A percentile compares a stretch with the other conserved stretches of the same genome.
Conservation (phyloP, 2,329 filamentous ascomycete genomes). For the Paracamarosporium sp. region DNA sequence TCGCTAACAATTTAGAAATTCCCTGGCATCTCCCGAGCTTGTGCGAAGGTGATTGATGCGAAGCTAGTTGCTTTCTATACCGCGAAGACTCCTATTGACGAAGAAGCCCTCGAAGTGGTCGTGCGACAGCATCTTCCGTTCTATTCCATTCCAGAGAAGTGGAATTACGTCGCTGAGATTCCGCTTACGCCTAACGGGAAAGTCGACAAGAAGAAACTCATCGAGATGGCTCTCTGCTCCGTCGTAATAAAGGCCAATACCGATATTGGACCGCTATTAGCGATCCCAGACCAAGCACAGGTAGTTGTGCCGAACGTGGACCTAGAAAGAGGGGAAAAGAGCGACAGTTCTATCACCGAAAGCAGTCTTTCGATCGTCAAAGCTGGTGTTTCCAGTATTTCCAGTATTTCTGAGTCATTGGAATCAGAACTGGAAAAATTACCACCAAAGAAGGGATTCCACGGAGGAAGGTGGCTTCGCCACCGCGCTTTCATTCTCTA, state of each 20-base stretch:
- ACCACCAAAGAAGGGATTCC: conserved; percentile 32
- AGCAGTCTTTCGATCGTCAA: conserved; percentile 20
- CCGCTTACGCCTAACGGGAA: conserved; percentile 64
- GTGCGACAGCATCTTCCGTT: conserved; percentile 57
- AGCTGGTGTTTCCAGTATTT: conserved; percentile 15
- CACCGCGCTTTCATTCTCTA: conserved; percentile 42
- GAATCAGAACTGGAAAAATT: conserved; percentile 17
- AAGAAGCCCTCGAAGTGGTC: conserved; percentile 47
- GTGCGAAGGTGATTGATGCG: conserved; percentile 54
- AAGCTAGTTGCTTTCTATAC: conserved; percentile 60
- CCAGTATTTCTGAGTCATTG: conserved; percentile 21
- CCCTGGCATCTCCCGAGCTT: conserved; percentile 56
- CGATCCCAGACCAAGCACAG: neutral
- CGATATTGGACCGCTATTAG: neutral
- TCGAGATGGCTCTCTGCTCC: conserved; percentile 25
- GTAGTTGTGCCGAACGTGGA: neutral
- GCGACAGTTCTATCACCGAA: conserved; percentile 9
- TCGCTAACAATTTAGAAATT: conserved; percentile 46
- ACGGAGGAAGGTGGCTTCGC: conserved; percentile 39
- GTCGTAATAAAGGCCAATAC: neutral
- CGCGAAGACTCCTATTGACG: conserved; percentile 36
- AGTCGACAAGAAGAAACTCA: conserved; percentile 58
- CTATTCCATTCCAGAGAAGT: conserved; percentile 59
- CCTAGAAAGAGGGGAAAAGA: conserved; percentile 12
- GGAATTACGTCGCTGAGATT: conserved; percentile 53